Conservation (phyloP, 108 stramenopile genomes). For the Pseudonitzschia multiseries region DNA sequence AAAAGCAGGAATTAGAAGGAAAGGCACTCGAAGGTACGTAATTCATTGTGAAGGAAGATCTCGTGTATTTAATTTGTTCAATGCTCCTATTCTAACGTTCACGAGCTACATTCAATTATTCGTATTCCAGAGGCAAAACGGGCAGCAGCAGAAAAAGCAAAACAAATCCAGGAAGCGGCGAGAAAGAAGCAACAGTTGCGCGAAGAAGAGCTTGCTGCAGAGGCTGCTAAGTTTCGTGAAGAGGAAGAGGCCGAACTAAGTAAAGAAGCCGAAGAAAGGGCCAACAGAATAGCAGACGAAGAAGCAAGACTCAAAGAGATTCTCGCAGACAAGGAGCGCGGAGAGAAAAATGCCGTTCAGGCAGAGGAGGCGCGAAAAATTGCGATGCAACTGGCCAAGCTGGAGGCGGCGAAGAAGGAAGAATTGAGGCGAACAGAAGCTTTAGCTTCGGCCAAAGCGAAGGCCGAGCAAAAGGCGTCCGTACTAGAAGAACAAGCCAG, state of each 20-base stretch:
- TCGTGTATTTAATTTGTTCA: background rate
- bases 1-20: background rate
- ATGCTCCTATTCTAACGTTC: background rate
- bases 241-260: background rate
- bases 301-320: background rate
- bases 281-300: background rate
- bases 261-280: conserved; percentile 1
- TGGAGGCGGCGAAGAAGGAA: background rate
- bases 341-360: background rate
- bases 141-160: background rate
- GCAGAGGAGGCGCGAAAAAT: background rate
- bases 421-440: background rate
- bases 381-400: background rate
- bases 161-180: background rate
- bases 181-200: background rate
- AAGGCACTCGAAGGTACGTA: background rate
- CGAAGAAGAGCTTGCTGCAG: conserved; percentile 10
- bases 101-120: background rate
- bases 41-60: background rate
- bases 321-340: background rate
- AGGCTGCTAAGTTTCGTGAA: background rate
- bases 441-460: background rate
- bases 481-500: background rate
- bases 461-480: background rate
- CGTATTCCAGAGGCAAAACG: conserved; percentile 2